These are phyloP conservation scores for Stereum hirsutum DNA, from an alignment of 1,284 basidiomycete genomes.

Conservation along the genomic window DNA sequence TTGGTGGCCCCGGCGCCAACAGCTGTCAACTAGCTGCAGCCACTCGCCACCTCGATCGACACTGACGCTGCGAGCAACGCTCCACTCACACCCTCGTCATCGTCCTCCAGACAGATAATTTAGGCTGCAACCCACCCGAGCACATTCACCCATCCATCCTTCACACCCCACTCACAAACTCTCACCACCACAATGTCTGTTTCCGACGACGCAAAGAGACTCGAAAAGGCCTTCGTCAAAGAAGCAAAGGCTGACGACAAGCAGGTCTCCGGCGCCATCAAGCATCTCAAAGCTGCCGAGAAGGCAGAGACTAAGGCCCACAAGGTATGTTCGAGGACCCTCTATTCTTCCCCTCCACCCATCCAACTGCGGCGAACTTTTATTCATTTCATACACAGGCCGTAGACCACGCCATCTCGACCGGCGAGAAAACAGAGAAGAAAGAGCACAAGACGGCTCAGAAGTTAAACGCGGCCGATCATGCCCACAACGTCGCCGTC, in stretches of 20 bases:
- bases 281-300: slow-evolving; percentile 36
- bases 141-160: background rate
- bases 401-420: slow-evolving; percentile 31
- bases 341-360: background rate
- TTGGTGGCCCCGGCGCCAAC: no score
- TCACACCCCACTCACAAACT: background rate
- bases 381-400: slow-evolving; percentile 20
- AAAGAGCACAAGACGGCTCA: slow-evolving; percentile 36
- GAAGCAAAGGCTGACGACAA: slow-evolving; percentile 40
- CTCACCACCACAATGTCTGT: background rate
- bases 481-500: slow-evolving; percentile 38
- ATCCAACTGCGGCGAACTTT: background rate
- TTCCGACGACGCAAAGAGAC: slow-evolving; percentile 24
- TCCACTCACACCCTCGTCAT: background rate
- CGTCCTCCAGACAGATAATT: background rate
- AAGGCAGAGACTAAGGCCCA: slow-evolving; percentile 19
- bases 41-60: background rate
- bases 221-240: slow-evolving; percentile 35
- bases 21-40: background rate
- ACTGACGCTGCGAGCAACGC: background rate
- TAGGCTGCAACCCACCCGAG: background rate
- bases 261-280: slow-evolving; percentile 32
- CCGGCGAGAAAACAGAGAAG: slow-evolving; percentile 36
- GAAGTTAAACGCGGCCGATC: slow-evolving; percentile 36
- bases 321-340: slow-evolving; percentile 26